Conservation (phyloP, 176 grass and related monocot genomes). For the Rhynchospora pubera region DNA sequence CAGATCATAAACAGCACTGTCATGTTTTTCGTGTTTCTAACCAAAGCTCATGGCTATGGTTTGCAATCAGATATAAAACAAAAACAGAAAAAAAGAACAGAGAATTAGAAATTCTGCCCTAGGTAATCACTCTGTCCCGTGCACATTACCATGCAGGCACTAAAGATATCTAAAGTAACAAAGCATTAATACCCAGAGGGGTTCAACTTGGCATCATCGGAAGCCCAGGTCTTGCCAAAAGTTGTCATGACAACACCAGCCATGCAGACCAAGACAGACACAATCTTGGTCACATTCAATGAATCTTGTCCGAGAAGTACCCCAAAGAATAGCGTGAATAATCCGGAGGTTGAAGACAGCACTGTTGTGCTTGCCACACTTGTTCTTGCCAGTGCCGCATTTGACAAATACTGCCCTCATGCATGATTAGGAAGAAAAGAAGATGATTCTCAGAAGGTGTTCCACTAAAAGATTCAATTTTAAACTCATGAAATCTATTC, state of each 20-base stretch:
- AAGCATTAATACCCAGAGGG: slow-evolving; percentile 44
- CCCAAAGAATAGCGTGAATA: slow-evolving; percentile 90
- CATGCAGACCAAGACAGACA: slow-evolving; percentile 91
- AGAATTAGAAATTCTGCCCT: neutral
- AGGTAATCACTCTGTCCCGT: neutral
- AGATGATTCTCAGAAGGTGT: neutral
- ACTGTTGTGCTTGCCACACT: slow-evolving; percentile 98
- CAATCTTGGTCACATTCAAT: slow-evolving; percentile 69
- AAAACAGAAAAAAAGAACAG: neutral
- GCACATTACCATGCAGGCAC: slow-evolving; percentile 1
- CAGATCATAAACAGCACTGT: neutral
- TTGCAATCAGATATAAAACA: neutral
- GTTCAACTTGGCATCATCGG: slow-evolving; percentile 64
- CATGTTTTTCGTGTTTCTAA: neutral
- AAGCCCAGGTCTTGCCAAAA: slow-evolving; percentile 93
- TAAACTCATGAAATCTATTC: neutral
- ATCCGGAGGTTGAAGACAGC: slow-evolving; percentile 89
- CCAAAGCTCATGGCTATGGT: neutral
- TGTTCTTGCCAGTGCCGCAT: slow-evolving; percentile 97
- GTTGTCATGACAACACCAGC: slow-evolving; percentile 95
- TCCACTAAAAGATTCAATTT: neutral
- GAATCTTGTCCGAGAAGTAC: slow-evolving; percentile 90
- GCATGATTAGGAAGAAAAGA: neutral
- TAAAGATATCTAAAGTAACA: neutral
- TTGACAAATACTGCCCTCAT: slow-evolving; percentile 86